These are phyloP conservation scores for Yarrowia sp. DNA, from an alignment of 805 yeast species.

Conservation along the genomic window DNA sequence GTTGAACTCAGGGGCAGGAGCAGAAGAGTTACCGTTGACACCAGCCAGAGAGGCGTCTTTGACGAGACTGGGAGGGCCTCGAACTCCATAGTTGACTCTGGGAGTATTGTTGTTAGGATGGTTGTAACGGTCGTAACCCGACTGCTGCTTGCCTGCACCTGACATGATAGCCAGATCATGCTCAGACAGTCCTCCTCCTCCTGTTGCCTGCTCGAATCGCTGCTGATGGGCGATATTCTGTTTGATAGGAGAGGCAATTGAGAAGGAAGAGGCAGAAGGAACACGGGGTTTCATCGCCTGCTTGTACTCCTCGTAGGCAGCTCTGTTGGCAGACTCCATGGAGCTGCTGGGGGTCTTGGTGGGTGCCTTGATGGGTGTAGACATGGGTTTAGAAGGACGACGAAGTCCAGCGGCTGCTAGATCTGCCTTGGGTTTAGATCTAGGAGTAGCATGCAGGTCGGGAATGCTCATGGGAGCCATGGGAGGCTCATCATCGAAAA, in stretches of 20 bases:
- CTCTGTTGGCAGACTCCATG: constrained; percentile 32
- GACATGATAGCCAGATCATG: constrained; percentile 25
- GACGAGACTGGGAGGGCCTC: constrained; percentile 5
- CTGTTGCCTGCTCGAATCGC: constrained; percentile 11
- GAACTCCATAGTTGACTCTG: not conserved
- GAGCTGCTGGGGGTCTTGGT: constrained; percentile 12
- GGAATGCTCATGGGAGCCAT: constrained; percentile 1
- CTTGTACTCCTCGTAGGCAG: constrained; percentile 35
- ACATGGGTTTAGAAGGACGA: constrained; percentile 4
- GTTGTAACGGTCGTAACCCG: constrained; percentile 5
- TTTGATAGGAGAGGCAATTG: constrained; percentile 18
- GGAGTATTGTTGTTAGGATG: constrained; percentile 10
- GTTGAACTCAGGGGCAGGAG: constrained; percentile 32
- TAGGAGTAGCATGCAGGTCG: not conserved
- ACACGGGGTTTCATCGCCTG: constrained; percentile 22
- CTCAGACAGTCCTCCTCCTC: constrained; percentile 21
- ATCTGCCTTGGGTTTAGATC: constrained; percentile 6
- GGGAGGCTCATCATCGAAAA: constrained; percentile 15
- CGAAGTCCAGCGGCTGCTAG: constrained; percentile 22
- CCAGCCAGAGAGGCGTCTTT: constrained; percentile 27
- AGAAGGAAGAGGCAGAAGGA: not conserved
- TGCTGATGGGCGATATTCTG: constrained; percentile 26
- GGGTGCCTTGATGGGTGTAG: constrained; percentile 1
- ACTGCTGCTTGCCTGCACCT: constrained; percentile 18
- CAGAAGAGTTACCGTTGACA: constrained; percentile 12